Percentiles rank a stretch among this genome's conserved stretches.
These are phyloP conservation scores for Solanum arcanum DNA, from an alignment of 257 asterid species.

Conservation along the genomic window DNA sequence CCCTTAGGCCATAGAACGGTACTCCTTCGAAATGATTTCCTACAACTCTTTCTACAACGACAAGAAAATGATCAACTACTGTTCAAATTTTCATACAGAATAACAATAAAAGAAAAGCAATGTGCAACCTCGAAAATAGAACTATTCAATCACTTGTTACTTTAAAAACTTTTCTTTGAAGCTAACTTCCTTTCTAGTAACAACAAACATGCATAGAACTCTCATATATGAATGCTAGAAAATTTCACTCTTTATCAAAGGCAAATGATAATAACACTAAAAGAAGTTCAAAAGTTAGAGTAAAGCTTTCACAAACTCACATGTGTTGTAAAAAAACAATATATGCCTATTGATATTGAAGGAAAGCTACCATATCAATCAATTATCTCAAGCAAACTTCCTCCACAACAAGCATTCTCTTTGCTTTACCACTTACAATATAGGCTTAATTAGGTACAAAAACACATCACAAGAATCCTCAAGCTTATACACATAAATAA, in stretches of 20 bases:
- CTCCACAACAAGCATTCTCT: background rate
- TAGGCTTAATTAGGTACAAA: background rate
- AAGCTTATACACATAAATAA: background rate
- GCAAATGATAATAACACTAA: background rate
- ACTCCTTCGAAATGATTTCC: constrained; percentile 70
- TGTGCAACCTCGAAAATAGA: background rate
- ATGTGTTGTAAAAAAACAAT: background rate
- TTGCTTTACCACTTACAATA: background rate
- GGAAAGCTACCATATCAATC: background rate
- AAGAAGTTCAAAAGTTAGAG: background rate
- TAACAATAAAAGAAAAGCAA: background rate
- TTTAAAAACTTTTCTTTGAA: background rate
- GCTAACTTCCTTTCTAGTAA: background rate
- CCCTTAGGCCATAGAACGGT: constrained; percentile 62
- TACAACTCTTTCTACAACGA: constrained; percentile 52
- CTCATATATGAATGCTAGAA: background rate
- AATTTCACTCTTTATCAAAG: background rate
- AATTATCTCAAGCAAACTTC: background rate
- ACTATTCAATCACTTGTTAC: background rate
- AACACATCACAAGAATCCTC: background rate
- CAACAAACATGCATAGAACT: background rate
- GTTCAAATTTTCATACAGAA: background rate
- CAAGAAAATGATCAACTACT: constrained; percentile 21
- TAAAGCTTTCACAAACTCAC: background rate
- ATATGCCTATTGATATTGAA: background rate